Base-by-base conservation (phyloP, 306 rosid species). In the Urtica urens region DNA sequence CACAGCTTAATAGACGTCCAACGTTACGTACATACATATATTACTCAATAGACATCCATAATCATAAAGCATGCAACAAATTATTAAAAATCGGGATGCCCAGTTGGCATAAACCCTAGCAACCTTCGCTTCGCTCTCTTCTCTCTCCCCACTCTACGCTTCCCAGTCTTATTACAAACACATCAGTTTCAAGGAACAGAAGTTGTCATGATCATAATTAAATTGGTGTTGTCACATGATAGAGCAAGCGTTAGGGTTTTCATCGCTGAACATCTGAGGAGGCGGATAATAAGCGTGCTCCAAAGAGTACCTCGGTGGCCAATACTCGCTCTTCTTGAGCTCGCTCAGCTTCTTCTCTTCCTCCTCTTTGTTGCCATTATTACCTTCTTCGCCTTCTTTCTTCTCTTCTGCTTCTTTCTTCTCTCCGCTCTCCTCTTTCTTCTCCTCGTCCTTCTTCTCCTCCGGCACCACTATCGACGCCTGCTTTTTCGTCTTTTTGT, bases 161-260 rank as follows among this genome's bases (percentile, higher is more conserved):
- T n/a, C n/a, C 10, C 52, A 49, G 23, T 27, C 38, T 15, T 49
- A 29, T 48, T 27, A 48, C 19, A 27, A 21, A 34, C 38, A 48
- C 34, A 46, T 37, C 11, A 35, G 11, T 9, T 10, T 17, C 25
- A 45, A 18, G 14, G 15, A 10, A 35, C 41, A 48, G 63, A 64
- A 48, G 48, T 55, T 48, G 40, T 43, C 60, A 51, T 14, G 25
- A 33, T 10, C 40, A 16, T 10, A 50, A 30, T 23, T 4, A 50
- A 48, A 23, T 30, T 27, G 34, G 40, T 49, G 38, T 11, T 15
- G 40, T 66, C 69, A 88, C 90, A 90, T 90, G 31, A 84, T 58
- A 41, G 79, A 76, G 63, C 97, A 90, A 3, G 92, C 95, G 60
- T 84, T 77, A 16, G 97, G 95, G 48, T 90, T 90, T 42, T 90